A percentile compares a stretch with the other conserved stretches of the same genome.
phyloP scores from a whole-genome alignment of 2,329 filamentous ascomycete species.

The Teratosphaeria viscida region DNA sequence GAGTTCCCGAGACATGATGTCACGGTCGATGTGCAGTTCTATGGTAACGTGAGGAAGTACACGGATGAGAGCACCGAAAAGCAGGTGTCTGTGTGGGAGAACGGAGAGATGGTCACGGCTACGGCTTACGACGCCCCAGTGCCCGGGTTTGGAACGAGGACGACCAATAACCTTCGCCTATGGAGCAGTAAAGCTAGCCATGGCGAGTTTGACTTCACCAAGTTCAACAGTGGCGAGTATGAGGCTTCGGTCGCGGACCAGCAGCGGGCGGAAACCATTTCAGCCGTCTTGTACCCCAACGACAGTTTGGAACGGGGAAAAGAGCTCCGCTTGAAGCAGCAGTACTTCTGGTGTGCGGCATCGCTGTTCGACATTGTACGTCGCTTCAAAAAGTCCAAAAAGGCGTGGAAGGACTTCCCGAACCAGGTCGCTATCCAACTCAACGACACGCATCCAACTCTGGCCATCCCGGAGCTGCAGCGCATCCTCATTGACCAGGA shows the following conservation, averaged over 20 bases:
- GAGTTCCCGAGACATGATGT: constrained; percentile 95
- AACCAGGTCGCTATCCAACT: constrained; percentile 95
- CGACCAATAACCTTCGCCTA: constrained; percentile 90
- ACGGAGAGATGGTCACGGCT: constrained; percentile 83
- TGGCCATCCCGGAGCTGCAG: constrained; percentile 92
- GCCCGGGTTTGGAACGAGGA: constrained; percentile 78
- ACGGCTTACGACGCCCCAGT: constrained; percentile 83
- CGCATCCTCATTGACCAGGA: constrained; percentile 84
- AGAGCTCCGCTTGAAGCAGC: constrained; percentile 94
- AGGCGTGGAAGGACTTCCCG: constrained; percentile 82
- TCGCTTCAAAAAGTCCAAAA: constrained; percentile 94
- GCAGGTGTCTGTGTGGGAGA: constrained; percentile 69
- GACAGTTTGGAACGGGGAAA: constrained; percentile 95
- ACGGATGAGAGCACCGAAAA: constrained; percentile 59
- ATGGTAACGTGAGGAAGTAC: constrained; percentile 68
- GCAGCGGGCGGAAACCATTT: constrained; percentile 97
- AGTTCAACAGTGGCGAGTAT: constrained; percentile 97
- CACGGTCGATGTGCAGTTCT: constrained; percentile 94
- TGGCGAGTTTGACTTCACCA: constrained; percentile 98
- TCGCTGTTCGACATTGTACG: constrained; percentile 94
- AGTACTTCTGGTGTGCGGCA: constrained; percentile 99
- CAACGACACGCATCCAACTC: constrained; percentile 93
- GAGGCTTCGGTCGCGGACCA: constrained; percentile 97
- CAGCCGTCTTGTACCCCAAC: constrained; percentile 92
- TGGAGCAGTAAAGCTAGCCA: constrained; percentile 97